phyloP scores from a whole-genome alignment of 352 stramenopile species.

The Phytophthora pistaciae region DNA sequence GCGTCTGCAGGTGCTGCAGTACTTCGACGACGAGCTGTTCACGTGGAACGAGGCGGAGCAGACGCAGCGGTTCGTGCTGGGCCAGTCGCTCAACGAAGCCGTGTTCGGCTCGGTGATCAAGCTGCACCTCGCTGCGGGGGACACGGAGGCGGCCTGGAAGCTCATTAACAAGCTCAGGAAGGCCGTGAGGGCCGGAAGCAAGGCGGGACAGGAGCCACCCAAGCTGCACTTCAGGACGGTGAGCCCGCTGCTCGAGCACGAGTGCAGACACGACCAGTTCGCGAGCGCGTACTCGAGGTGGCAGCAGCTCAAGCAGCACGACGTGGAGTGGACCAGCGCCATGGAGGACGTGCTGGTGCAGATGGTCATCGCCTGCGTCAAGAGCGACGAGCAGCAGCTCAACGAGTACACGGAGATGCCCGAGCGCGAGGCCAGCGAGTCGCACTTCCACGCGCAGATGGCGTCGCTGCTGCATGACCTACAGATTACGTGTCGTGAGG shows the following conservation, averaged over 20 bases:
- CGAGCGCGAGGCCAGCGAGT: slow-evolving; percentile 4
- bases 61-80: slow-evolving; percentile 44
- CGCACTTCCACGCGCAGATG: slow-evolving; percentile 65
- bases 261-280: slow-evolving; percentile 56
- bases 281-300: slow-evolving; percentile 52
- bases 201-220: neutral
- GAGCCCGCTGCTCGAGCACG: slow-evolving; percentile 66
- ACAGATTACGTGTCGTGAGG: slow-evolving; percentile 60
- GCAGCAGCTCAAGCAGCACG: slow-evolving; percentile 60
- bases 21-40: slow-evolving; percentile 63
- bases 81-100: slow-evolving; percentile 70
- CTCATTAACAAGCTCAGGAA: slow-evolving; percentile 52
- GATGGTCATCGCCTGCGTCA: slow-evolving; percentile 66
- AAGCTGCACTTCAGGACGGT: slow-evolving; percentile 81
- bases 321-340: slow-evolving; percentile 75
- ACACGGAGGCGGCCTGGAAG: slow-evolving; percentile 58
- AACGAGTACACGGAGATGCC: slow-evolving; percentile 17
- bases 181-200: slow-evolving; percentile 13
- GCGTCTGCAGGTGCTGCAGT: slow-evolving; percentile 50
- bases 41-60: slow-evolving; percentile 18
- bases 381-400: slow-evolving; percentile 28
- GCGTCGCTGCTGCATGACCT: slow-evolving; percentile 65
- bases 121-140: slow-evolving; percentile 48
- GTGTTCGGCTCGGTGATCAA: slow-evolving; percentile 68
- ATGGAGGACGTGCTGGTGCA: slow-evolving; percentile 82